A percentile compares a stretch with the other conserved stretches of the same genome.
These are phyloP conservation scores for Fusarium longipes DNA, from an alignment of 2,329 filamentous ascomycete genomes.

Conservation along the genomic window DNA sequence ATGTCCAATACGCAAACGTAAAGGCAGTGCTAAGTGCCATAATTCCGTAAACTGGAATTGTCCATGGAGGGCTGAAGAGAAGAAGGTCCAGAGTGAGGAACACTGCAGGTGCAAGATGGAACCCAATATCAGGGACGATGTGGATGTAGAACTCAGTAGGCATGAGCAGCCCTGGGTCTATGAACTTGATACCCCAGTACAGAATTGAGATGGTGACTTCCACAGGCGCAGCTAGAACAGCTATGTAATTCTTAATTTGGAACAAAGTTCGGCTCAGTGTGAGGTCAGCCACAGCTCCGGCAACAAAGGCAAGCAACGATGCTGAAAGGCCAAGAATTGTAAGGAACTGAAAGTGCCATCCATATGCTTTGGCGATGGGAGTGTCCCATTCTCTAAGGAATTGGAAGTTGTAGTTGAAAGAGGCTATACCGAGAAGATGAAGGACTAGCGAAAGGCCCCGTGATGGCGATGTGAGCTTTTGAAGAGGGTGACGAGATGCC, in stretches of 20 bases:
- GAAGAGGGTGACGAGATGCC: conserved; percentile 67
- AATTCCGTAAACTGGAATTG: conserved; percentile 68
- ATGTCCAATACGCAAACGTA: conserved; percentile 78
- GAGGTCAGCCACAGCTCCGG: conserved; percentile 73
- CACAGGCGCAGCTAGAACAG: conserved; percentile 73
- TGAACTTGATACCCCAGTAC: conserved; percentile 76
- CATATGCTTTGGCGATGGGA: conserved; percentile 68
- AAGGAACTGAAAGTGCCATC: conserved; percentile 77
- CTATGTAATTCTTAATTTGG: conserved; percentile 72
- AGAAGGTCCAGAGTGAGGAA: conserved; percentile 73
- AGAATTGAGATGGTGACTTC: conserved; percentile 77
- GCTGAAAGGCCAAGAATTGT: conserved; percentile 78
- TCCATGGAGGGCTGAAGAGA: conserved; percentile 79
- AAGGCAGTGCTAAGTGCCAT: conserved; percentile 67
- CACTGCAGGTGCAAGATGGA: conserved; percentile 74
- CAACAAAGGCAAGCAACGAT: conserved; percentile 68
- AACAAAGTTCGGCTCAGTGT: conserved; percentile 70
- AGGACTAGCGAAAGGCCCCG: conserved; percentile 70
- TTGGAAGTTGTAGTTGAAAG: conserved; percentile 65
- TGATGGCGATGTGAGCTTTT: conserved; percentile 74
- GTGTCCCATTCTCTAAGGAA: conserved; percentile 63
- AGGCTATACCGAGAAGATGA: conserved; percentile 66
- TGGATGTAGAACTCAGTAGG: conserved; percentile 67
- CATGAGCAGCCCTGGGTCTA: conserved; percentile 64
- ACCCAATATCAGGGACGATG: conserved; percentile 69